Percentiles rank a stretch among this genome's conserved stretches.
These are phyloP conservation scores for Coemansia sp. DNA, from an alignment of 192 early-diverging fungal species.

Conservation along the genomic window DNA sequence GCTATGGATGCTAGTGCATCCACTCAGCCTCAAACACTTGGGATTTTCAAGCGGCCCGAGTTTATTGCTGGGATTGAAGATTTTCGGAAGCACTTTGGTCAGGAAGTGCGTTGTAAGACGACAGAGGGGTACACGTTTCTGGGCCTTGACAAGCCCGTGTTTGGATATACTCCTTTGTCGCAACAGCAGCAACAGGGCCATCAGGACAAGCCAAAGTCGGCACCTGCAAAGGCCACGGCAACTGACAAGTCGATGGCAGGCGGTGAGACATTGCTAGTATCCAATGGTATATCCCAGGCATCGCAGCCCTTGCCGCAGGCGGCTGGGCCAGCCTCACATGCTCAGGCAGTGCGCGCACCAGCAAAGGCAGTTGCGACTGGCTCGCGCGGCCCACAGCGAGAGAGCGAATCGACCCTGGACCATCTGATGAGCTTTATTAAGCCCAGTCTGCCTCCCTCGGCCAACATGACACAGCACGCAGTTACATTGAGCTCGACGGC, in stretches of 20 bases:
- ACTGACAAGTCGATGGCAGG: neutral
- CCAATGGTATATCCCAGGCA: neutral
- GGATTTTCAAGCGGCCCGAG: constrained; percentile 29
- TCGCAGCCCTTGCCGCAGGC: neutral
- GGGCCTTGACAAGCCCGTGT: constrained; percentile 23
- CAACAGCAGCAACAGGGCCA: constrained; percentile 8
- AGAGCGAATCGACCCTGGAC: constrained; percentile 35
- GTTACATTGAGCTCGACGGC: neutral
- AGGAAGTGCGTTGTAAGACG: constrained; percentile 23
- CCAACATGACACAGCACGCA: constrained; percentile 10
- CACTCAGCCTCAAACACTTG: constrained; percentile 12
- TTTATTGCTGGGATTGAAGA: constrained; percentile 34
- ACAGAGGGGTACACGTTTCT: constrained; percentile 54
- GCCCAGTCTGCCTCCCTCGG: constrained; percentile 22
- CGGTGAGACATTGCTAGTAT: neutral
- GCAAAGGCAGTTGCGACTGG: constrained; percentile 9
- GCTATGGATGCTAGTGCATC: constrained; percentile 11
- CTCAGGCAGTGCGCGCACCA: neutral
- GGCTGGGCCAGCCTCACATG: neutral
- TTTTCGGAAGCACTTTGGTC: constrained; percentile 53
- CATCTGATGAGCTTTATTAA: constrained; percentile 43
- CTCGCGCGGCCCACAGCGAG: constrained; percentile 1
- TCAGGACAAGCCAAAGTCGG: neutral
- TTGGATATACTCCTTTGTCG: neutral
- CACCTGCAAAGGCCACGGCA: neutral